Evolutionary conservation across 1,139 yeast genomes (phyloP).

Genomic region (Taiozyma sp.): DNA sequence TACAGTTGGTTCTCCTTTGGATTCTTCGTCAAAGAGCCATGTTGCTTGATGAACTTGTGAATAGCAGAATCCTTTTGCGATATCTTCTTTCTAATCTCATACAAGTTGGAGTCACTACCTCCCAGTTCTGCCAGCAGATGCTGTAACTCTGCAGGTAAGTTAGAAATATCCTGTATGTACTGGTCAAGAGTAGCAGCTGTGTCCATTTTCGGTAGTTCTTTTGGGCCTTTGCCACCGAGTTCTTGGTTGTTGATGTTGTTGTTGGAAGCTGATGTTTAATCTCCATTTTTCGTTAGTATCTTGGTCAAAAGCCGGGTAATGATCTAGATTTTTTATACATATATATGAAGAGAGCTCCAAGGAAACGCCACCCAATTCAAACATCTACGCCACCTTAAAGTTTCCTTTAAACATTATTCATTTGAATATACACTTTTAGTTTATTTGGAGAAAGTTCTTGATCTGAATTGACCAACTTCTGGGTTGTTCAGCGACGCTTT

Average conservation of each 20-base stretch:
- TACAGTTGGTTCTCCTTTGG: conserved; percentile 71
- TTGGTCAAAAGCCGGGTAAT: neutral
- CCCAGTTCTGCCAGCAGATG: conserved; percentile 78
- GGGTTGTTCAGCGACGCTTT: neutral
- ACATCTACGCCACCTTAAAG: too few relatives aligned
- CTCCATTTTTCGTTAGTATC: neutral
- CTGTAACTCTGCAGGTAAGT: conserved; percentile 85
- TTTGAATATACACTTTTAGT: neutral
- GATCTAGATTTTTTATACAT: too few relatives aligned
- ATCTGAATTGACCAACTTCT: neutral
- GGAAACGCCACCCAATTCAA: neutral
- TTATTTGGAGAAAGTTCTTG: neutral
- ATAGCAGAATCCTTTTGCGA: conserved; percentile 72
- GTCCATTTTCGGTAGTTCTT: conserved; percentile 42
- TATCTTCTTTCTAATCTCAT: conserved; percentile 63
- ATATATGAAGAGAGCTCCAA: neutral
- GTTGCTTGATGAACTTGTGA: conserved; percentile 77
- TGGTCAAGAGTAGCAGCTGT: conserved; percentile 75
- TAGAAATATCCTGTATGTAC: conserved; percentile 71
- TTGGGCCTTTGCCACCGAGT: neutral
- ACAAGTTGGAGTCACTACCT: conserved; percentile 60
- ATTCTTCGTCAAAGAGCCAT: conserved; percentile 77
- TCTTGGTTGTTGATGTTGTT: neutral
- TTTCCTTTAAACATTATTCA: too few relatives aligned
- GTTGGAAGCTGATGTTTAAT: neutral